Base-by-base conservation (phyloP, 352 stramenopile species). In the Pythium rishiriense region DNA sequence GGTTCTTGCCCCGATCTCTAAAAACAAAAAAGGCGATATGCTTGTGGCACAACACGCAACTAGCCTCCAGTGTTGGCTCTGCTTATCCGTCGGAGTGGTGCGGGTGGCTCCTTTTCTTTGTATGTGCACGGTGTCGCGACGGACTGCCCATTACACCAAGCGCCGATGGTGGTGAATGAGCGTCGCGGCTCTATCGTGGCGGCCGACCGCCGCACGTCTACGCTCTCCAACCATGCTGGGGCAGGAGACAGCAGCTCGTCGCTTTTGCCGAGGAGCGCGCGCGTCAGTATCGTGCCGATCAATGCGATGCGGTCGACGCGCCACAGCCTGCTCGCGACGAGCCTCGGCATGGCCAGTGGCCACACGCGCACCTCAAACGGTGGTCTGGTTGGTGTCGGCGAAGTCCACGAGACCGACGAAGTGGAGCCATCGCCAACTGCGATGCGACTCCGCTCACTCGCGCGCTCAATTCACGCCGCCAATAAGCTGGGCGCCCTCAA, bases 381-480 rank as follows among this genome's bases (percentile, higher is more conserved):
- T 7, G 41, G 35, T 14, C 21, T 58, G 10, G 9, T 19, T 14
- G 26, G 47, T 26, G 12, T 51, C 2, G 31, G 47, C 4, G 41
- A 57, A 15, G 9, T 73, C 26, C 6, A 33, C 0, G 60, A 76
- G 0, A 50, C 46, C 1, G 63, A 82, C 15, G 17, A 56, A 0
- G 75, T 70, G 17, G 41, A 52, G 25, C 63, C 78, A 1, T 90
- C 83, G 0, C 58, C 64, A 0, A 90, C 79, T 1, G 78, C 74
- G 1, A 51, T 73, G 35, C 61, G 79, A 0, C 62, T 91, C 15
- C 64, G 63, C 25, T 79, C 83, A 11, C 55, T 91, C 1, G 80
- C 79, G 0, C 78, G 75, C 22, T 81, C 77, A 2, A 74, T 91
- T 5, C 75, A 79, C 9, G 83, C 83, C 5, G 77, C 69, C 17